Percentiles rank a stretch among this genome's conserved stretches.
Conservation (phyloP, 1,284 basidiomycete species). For the Sporisorium sorghi region DNA sequence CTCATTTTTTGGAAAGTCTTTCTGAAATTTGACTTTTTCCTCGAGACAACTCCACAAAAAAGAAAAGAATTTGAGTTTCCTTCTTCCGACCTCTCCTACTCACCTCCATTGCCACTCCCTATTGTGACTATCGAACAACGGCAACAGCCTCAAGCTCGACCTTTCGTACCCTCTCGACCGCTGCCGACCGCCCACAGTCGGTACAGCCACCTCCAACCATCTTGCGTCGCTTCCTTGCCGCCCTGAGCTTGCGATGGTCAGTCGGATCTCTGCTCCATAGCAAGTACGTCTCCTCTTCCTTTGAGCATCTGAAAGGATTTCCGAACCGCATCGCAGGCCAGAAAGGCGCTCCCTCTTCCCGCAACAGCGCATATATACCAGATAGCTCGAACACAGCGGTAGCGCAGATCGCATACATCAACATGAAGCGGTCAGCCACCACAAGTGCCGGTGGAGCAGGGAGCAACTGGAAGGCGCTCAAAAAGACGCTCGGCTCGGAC, state of each 20-base stretch:
- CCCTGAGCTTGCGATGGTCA: slow-evolving; percentile 22
- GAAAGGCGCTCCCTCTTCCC: neutral
- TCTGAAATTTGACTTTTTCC: slow-evolving; percentile 1
- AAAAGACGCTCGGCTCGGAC: slow-evolving; percentile 43
- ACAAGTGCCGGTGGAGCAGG: slow-evolving; percentile 33
- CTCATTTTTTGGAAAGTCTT: neutral
- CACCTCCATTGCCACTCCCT: neutral
- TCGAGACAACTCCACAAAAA: slow-evolving; percentile 1
- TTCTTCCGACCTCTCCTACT: neutral
- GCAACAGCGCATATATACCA: neutral
- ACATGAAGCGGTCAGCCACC: slow-evolving; percentile 30
- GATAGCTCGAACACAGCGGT: neutral
- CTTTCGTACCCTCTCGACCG: neutral
- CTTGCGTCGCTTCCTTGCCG: slow-evolving; percentile 9
- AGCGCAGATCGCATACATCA: neutral
- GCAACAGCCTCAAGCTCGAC: neutral
- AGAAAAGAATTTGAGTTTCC: neutral
- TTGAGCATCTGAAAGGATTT: neutral
- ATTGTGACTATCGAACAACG: neutral
- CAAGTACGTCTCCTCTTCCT: neutral
- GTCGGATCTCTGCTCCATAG: neutral
- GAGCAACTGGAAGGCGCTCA: slow-evolving; percentile 65
- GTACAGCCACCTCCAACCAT: slow-evolving; percentile 14
- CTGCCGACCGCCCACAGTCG: slow-evolving; percentile 1
- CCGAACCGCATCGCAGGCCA: neutral